Evolutionary conservation across 495 filamentous ascomycete species (phyloP).

Genomic region (Barbatosphaeria neglecta): DNA sequence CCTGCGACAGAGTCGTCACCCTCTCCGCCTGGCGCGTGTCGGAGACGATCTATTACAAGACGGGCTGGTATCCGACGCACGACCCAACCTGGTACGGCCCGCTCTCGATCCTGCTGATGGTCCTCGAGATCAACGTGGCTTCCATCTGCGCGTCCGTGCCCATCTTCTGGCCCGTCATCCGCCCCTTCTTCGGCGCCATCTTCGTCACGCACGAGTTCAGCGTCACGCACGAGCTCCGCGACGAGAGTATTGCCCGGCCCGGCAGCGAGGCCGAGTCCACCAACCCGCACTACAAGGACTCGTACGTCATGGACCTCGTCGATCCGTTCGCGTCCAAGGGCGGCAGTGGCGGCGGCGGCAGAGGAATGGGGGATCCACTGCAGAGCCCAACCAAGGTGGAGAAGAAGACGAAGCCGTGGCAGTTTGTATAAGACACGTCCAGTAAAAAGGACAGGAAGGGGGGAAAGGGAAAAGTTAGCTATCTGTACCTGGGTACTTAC

Average conservation of each 20-base stretch:
- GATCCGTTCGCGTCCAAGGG: slow-evolving; percentile 3
- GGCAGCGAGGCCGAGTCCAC: slow-evolving; percentile 10
- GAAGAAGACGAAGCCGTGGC: background rate
- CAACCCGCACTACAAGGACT: slow-evolving; percentile 6
- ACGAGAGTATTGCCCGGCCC: slow-evolving; percentile 6
- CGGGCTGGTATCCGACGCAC: slow-evolving; percentile 15
- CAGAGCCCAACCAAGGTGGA: background rate
- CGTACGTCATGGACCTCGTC: slow-evolving; percentile 7
- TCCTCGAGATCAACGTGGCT: slow-evolving; percentile 18
- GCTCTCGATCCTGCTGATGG: slow-evolving; percentile 15
- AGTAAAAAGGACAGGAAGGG: no score
- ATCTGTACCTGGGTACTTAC: no score
- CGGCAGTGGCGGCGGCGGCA: no score
- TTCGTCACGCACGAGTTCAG: slow-evolving; percentile 21
- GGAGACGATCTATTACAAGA: slow-evolving; percentile 16
- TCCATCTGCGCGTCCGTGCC: slow-evolving; percentile 22
- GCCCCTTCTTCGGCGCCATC: slow-evolving; percentile 14
- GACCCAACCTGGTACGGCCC: slow-evolving; percentile 24
- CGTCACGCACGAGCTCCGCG: slow-evolving; percentile 16
- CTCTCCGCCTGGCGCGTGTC: slow-evolving; percentile 18
- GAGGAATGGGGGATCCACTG: background rate
- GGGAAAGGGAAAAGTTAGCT: no score
- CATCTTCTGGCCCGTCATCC: slow-evolving; percentile 21
- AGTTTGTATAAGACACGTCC: background rate
- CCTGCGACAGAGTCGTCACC: slow-evolving; percentile 14